Conservation (phyloP, 768 basidiomycete species). For the Glaciozyma antarctica region DNA sequence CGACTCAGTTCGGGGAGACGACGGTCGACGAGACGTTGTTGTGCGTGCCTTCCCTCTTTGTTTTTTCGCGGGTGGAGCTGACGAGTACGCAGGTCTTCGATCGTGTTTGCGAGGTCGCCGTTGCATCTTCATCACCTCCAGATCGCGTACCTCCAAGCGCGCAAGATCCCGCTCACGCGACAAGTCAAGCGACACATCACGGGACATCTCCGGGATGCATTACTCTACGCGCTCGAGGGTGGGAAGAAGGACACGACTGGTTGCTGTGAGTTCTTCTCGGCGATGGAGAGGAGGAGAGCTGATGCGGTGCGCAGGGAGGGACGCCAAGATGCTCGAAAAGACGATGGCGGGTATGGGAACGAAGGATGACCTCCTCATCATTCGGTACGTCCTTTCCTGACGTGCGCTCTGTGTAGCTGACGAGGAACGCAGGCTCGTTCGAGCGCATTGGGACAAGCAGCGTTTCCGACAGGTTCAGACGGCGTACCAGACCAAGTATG, state of each 20-base stretch:
- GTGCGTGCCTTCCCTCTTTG: too few species aligned
- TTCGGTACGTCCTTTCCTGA: neutral
- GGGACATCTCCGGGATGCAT: neutral
- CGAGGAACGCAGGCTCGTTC: neutral
- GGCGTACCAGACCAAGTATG: neutral
- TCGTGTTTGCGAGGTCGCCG: neutral
- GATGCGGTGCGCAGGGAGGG: neutral
- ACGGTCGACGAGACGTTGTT: too few species aligned
- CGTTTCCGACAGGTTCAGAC: neutral
- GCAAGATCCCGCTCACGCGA: neutral
- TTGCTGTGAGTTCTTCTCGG: neutral
- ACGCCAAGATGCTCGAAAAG: slow-evolving; percentile 2
- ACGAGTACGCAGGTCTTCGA: neutral
- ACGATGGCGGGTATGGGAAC: neutral
- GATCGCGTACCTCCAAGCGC: neutral
- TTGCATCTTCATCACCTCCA: neutral
- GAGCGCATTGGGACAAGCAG: neutral
- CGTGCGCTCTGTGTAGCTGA: neutral
- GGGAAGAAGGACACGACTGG: slow-evolving; percentile 1
- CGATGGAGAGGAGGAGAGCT: neutral
- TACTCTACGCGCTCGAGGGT: neutral
- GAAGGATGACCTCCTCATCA: neutral
- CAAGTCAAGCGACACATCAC: neutral
- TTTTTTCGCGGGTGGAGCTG: neutral
- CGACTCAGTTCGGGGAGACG: too few species aligned